Evolutionary conservation across 257 asterid species (phyloP).

Genomic region (Ilex aquifolium): DNA sequence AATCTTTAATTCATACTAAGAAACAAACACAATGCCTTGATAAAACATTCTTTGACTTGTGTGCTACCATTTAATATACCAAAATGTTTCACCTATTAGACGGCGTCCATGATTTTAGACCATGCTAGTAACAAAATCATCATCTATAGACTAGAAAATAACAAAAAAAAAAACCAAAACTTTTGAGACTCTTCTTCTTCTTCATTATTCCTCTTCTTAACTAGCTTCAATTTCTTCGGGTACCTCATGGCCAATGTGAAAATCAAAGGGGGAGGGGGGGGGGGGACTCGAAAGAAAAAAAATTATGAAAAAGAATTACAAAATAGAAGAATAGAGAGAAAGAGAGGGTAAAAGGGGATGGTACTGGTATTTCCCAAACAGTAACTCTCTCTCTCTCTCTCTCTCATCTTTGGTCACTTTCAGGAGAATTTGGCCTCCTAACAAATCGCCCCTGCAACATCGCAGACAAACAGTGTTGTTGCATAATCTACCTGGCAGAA

Average conservation of each 20-base stretch:
- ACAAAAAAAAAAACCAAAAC: too few species aligned
- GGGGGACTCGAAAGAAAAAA: too few species aligned
- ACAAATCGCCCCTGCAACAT: constrained; percentile 68
- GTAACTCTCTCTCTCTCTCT: neutral
- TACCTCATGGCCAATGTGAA: too few species aligned
- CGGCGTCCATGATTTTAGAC: neutral
- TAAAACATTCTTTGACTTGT: too few species aligned
- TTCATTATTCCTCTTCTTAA: neutral
- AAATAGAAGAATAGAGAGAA: neutral
- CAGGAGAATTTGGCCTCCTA: constrained; percentile 48
- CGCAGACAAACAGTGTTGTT: neutral
- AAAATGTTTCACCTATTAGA: too few species aligned
- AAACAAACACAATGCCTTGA: too few species aligned
- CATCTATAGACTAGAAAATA: neutral
- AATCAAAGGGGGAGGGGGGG: too few species aligned
- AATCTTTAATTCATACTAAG: too few species aligned
- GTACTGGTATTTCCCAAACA: neutral
- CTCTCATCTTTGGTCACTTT: constrained; percentile 25
- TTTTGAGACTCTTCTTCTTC: too few species aligned
- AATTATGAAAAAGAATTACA: too few species aligned
- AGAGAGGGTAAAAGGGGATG: too few species aligned
- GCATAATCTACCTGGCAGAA: neutral
- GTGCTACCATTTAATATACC: too few species aligned
- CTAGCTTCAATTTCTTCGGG: neutral
- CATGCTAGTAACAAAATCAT: neutral